Evolutionary conservation across 176 grass and related monocot genomes (phyloP).

Genomic region (Saccharum officinarum): DNA sequence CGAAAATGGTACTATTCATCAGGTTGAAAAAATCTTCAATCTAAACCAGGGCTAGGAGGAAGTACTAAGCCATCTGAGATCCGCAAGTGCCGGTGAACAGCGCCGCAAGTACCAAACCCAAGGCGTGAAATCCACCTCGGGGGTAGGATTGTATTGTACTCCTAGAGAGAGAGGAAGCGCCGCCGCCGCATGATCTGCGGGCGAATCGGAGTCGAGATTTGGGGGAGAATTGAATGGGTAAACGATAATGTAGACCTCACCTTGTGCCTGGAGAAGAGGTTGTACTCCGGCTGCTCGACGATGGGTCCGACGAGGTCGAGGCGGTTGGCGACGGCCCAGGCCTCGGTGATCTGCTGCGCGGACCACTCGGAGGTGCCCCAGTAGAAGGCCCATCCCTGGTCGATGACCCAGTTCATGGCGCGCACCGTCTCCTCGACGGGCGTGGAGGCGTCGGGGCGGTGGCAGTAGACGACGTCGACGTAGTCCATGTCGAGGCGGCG

Average conservation of each 20-base stretch:
- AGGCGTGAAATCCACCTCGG: neutral
- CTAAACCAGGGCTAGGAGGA: no score
- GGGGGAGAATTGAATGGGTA: neutral
- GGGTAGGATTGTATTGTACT: neutral
- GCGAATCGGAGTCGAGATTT: neutral
- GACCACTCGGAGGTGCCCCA: constrained; percentile 97
- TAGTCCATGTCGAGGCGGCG: constrained; percentile 90
- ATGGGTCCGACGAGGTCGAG: constrained; percentile 91
- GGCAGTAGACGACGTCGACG: constrained; percentile 82
- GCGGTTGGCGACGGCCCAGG: constrained; percentile 60
- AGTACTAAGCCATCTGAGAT: neutral
- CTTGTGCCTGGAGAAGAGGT: constrained; percentile 96
- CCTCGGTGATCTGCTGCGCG: constrained; percentile 96
- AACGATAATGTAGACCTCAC: neutral
- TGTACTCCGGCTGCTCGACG: constrained; percentile 98
- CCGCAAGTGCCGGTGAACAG: neutral
- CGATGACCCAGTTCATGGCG: constrained; percentile 96
- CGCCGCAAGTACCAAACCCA: neutral
- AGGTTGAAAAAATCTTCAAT: no score
- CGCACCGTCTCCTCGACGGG: constrained; percentile 91
- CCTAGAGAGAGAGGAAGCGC: neutral
- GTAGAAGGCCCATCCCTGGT: constrained; percentile 90
- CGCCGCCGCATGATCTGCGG: neutral
- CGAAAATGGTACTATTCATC: no score
- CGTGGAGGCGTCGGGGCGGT: constrained; percentile 80